Evolutionary conservation across 1,139 yeast genomes (phyloP), one percentile per base, ranked within the genome.

Genomic region (Protomyces macrosporus): DNA sequence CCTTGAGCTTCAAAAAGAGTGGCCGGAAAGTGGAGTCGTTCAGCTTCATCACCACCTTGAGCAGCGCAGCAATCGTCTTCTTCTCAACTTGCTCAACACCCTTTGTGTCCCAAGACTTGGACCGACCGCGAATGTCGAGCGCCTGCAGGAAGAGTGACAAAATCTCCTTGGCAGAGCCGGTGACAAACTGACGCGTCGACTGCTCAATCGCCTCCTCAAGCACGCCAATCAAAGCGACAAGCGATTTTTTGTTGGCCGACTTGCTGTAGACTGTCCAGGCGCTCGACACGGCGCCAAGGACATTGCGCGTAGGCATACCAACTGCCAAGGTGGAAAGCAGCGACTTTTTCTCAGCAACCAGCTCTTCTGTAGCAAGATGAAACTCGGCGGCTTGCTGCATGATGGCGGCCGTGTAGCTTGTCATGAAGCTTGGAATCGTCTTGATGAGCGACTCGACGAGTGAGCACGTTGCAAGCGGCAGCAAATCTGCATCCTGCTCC

Each of bases 11-110:
- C 5, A 93, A 91, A 77, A 95, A 91, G 71, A 90, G 77, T 34
- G 98, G 98, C 72, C 98, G 84, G 82, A 93, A 95, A 12, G 86
- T 83, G 78, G 90, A 90, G 75, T 93, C 98, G 72, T 93, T 93
- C 75, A 95, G 82, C 75, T 93, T 91, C 86, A 93, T 82, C 34
- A 93, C 95, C 70, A 85, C 86, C 40, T 79, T 79, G 68, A 91
- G 83, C 52, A 90, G 93, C 74, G 91, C 83, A 55, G 82, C 78
- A 71, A 88, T 87, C 73, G 87, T 83, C 16, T 88, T 81, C 40
- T 89, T 81, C 73, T 91, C 98, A 67, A 91, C 83, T 70, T 95
- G 83, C 73, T 88, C 86, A 67, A 88, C 79, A 6, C 96, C 86
- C 72, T 90, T 90, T 67, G 77, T 81, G 71, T 86, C 91, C 74